Base-by-base conservation (phyloP, 768 basidiomycete genomes). In the Phylloporus arenicola region DNA sequence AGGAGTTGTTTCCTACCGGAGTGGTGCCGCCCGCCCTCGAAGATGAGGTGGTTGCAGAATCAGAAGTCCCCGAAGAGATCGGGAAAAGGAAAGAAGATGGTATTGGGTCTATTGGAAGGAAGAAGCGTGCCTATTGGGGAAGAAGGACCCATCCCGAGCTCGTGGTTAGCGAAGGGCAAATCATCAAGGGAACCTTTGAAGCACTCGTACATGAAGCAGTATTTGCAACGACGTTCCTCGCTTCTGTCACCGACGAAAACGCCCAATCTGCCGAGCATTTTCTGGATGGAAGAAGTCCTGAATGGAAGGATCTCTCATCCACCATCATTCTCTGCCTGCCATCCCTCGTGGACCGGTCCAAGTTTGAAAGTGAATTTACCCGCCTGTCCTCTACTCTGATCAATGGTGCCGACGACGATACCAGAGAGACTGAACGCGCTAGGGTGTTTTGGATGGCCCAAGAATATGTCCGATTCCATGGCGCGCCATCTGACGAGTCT, bases 121-220 rank as follows among this genome's bases (percentile, higher is more conserved):
- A 80, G 70, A 85, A 80, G 63, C 70, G 88, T 38, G 81, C 81
- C 16, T 92, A 80, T 63, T 90, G 88, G 87, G 89, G 89, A 13
- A 72, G 85, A 50, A 73, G 72, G 46, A 82, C 80, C 9, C 91
- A 92, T 71, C 86, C 86, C 10, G 81, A 88, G 56, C 66, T 90
- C 20, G 68, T 78, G n/a, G 54, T 72, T 45, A 61, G 50, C 30
- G 68, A 72, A 49, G 65, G 55, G 2, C 63, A 57, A 10, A 73
- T 91, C 30, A 73, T 78, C 57, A 82, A 79, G 43, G 90, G 89
- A 12, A 83, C 81, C 0, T 77, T 82, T 35, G 90, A 92, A 63
- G 88, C 92, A 1, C 74, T 93, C 6, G 69, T 85, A 0, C 91
- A 94, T 59, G 92, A 92, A 67, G 70, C 80, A 11, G 82, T 89